A percentile compares a stretch with the other conserved stretches of the same genome.
These are phyloP conservation scores for Plasmodium malariae DNA, from an alignment of 169 alveolate species.

Conservation along the genomic window DNA sequence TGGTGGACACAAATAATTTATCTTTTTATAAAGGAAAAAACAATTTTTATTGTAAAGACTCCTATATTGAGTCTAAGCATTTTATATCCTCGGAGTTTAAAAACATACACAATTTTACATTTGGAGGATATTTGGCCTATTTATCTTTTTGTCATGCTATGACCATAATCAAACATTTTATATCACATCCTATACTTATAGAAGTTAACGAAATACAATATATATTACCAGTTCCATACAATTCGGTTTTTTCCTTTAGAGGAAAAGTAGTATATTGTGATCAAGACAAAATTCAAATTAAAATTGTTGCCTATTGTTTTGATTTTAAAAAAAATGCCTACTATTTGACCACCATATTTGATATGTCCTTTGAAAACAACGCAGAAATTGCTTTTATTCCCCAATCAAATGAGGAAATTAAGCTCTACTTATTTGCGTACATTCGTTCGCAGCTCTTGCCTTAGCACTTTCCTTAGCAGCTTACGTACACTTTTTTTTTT, in stretches of 20 bases:
- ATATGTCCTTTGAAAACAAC: slow-evolving; percentile 63
- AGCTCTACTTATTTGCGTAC: slow-evolving; percentile 23
- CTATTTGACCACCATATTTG: slow-evolving; percentile 57
- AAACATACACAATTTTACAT: slow-evolving; percentile 63
- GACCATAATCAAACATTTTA: slow-evolving; percentile 35
- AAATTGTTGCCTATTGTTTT: slow-evolving; percentile 51
- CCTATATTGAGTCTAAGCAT: slow-evolving; percentile 39
- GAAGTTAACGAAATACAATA: slow-evolving; percentile 57
- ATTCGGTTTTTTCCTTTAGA: slow-evolving; percentile 41
- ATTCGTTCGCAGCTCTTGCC: slow-evolving; percentile 45
- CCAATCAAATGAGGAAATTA: slow-evolving; percentile 42
- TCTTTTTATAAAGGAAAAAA: slow-evolving; percentile 38
- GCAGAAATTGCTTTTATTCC: slow-evolving; percentile 51
- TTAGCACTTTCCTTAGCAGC: not conserved
- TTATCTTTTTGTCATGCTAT: slow-evolving; percentile 67
- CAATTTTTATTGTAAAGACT: slow-evolving; percentile 36
- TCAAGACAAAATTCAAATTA: slow-evolving; percentile 30
- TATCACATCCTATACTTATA: slow-evolving; percentile 28
- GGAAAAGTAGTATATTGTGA: slow-evolving; percentile 68
- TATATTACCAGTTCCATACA: slow-evolving; percentile 56
- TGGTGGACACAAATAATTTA: slow-evolving; percentile 10
- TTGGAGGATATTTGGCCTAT: slow-evolving; percentile 66
- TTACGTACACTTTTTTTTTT: too few relatives aligned
- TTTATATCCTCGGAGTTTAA: slow-evolving; percentile 72
- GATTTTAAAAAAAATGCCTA: slow-evolving; percentile 37